These are phyloP conservation scores for Ganoderma meredithae DNA, from an alignment of 1,284 basidiomycete genomes.

Conservation along the genomic window DNA sequence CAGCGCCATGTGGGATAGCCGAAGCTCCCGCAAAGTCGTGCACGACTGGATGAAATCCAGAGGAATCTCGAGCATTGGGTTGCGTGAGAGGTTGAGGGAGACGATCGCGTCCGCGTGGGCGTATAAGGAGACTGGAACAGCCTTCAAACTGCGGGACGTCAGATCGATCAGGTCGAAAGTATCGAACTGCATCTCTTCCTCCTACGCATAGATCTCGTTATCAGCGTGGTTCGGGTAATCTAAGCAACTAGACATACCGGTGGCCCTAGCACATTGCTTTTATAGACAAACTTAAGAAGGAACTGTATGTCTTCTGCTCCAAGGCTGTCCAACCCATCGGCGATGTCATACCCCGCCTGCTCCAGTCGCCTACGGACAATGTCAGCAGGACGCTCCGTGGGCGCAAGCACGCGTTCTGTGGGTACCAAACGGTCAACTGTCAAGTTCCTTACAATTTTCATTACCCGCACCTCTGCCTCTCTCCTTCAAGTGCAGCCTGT, in stretches of 20 bases:
- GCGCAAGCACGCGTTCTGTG: conserved; percentile 82
- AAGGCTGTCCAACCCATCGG: conserved; percentile 84
- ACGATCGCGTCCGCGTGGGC: conserved; percentile 88
- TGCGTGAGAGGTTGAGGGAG: conserved; percentile 90
- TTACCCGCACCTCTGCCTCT: conserved; percentile 75
- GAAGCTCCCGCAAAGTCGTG: conserved; percentile 83
- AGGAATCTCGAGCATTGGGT: conserved; percentile 96
- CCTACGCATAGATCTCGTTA: conserved; percentile 42
- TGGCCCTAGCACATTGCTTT: conserved; percentile 72
- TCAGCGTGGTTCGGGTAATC: neutral
- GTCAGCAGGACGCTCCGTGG: conserved; percentile 85
- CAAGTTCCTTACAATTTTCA: neutral
- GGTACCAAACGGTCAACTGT: conserved; percentile 16
- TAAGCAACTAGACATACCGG: conserved; percentile 54
- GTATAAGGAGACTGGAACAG: conserved; percentile 92
- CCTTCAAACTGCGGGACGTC: conserved; percentile 83
- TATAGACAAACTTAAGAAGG: conserved; percentile 89
- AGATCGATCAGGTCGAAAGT: conserved; percentile 89
- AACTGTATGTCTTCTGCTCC: conserved; percentile 88
- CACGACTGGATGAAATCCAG: conserved; percentile 97
- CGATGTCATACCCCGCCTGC: conserved; percentile 90
- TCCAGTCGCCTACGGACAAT: conserved; percentile 87
- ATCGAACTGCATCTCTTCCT: conserved; percentile 80
- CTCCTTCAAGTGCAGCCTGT: conserved; percentile 86
- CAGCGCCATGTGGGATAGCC: conserved; percentile 93